Evolutionary conservation across 2,329 filamentous ascomycete species (phyloP).

Genomic region (Aspergillus sp.): DNA sequence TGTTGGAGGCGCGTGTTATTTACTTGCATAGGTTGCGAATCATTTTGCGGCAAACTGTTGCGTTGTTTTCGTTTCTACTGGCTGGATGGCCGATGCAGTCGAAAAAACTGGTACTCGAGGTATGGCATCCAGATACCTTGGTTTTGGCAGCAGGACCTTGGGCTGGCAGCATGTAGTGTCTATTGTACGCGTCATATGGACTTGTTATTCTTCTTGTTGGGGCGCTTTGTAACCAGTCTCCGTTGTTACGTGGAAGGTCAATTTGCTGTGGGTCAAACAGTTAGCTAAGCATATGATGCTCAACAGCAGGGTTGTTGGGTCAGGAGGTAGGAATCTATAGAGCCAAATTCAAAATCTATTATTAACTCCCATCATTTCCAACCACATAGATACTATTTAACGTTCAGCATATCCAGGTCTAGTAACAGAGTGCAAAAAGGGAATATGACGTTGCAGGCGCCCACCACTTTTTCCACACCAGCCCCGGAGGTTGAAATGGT

Average conservation of each 20-base stretch:
- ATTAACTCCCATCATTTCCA: neutral
- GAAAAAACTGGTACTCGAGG: constrained; percentile 6
- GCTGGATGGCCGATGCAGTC: constrained; percentile 2
- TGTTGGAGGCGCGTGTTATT: constrained; percentile 4
- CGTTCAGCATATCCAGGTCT: neutral
- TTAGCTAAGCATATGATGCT: constrained; percentile 9
- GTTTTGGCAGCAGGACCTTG: constrained; percentile 6
- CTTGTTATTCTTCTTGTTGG: neutral
- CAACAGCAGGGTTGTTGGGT: constrained; percentile 1
- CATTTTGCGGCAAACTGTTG: constrained; percentile 2
- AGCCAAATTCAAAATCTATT: neutral
- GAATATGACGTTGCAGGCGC: neutral
- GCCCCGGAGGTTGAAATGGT: neutral
- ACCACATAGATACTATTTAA: neutral
- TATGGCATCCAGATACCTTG: constrained; percentile 5
- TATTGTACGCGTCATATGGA: constrained; percentile 8
- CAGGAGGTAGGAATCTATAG: neutral
- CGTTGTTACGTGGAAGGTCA: constrained; percentile 2
- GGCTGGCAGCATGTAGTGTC: constrained; percentile 10
- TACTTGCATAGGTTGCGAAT: constrained; percentile 4
- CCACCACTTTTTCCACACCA: neutral
- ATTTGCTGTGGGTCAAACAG: constrained; percentile 7
- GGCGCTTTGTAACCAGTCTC: constrained; percentile 6
- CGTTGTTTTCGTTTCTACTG: constrained; percentile 1
- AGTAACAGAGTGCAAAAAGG: neutral